These are phyloP conservation scores for Skeletonema costatum DNA, from an alignment of 108 stramenopile species.

Conservation along the genomic window DNA sequence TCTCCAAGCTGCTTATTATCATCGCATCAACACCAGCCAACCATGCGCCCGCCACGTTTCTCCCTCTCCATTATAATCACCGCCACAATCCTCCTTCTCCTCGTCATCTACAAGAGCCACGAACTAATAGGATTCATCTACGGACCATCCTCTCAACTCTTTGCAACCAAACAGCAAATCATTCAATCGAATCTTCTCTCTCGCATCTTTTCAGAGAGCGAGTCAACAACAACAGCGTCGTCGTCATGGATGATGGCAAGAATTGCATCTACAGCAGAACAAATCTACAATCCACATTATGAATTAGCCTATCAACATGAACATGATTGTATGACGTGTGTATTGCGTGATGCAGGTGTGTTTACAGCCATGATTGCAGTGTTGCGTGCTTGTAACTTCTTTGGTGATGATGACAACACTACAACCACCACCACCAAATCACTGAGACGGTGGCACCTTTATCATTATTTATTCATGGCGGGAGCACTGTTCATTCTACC, in stretches of 20 bases:
- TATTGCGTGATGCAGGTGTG: not conserved
- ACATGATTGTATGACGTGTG: not conserved
- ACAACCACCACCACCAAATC: not conserved
- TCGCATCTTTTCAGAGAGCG: not conserved
- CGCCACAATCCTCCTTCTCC: not conserved
- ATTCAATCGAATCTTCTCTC: not conserved
- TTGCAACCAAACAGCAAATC: not conserved
- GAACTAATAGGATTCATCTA: not conserved
- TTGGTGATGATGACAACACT: not conserved
- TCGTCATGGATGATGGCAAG: not conserved
- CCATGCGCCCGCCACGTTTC: too few species aligned
- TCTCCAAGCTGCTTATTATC: too few species aligned
- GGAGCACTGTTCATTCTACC: not conserved
- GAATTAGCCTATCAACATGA: not conserved
- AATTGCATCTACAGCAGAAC: not conserved
- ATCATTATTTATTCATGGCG: not conserved
- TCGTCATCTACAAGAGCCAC: not conserved
- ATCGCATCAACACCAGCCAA: too few species aligned
- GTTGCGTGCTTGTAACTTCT: not conserved
- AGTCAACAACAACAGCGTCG: not conserved
- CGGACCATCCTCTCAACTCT: not conserved
- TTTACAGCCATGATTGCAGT: not conserved
- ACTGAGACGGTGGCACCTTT: not conserved
- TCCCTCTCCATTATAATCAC: not conserved
- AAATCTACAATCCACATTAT: not conserved